Conservation (phyloP, 805 yeast species). For the Pichia kluyveri region DNA sequence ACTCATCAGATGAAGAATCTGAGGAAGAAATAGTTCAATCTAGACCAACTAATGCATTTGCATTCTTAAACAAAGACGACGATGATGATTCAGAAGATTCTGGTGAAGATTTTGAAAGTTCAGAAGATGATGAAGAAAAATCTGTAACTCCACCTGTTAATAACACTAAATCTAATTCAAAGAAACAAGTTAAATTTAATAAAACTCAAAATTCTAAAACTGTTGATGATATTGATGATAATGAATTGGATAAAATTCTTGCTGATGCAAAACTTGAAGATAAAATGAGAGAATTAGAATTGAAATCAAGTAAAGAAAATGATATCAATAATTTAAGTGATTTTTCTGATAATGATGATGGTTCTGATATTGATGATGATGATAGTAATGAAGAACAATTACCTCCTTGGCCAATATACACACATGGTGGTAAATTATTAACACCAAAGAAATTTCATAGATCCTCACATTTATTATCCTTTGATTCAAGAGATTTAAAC, state of each 20-base stretch:
- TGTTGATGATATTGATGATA: constrained; percentile 21
- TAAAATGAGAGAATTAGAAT: constrained; percentile 7
- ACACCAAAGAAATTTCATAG: constrained; percentile 36
- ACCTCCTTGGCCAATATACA: constrained; percentile 17
- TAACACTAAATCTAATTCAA: background rate
- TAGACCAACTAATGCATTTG: constrained; percentile 31
- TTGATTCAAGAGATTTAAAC: constrained; percentile 49
- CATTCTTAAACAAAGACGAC: constrained; percentile 29
- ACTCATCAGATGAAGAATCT: constrained; percentile 1
- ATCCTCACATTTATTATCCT: constrained; percentile 32
- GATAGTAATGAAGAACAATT: constrained; percentile 19
- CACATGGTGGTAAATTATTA: constrained; percentile 28
- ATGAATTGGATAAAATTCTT: constrained; percentile 49
- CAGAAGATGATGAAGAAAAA: background rate
- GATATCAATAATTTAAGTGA: too few species aligned
- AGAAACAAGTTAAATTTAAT: constrained; percentile 1
- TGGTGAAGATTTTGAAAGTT: constrained; percentile 7
- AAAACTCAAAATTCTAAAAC: constrained; percentile 11
- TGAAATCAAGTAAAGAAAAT: background rate
- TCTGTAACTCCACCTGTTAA: background rate
- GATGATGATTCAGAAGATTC: constrained; percentile 23
- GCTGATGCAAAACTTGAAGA: constrained; percentile 28
- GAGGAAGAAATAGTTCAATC: constrained; percentile 10
- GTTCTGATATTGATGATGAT: constrained; percentile 12
- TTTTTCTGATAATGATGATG: constrained; percentile 20